A percentile compares a stretch with the other conserved stretches of the same genome.
Conservation (phyloP, 768 basidiomycete genomes). For the Strobilomyces echinocephalus region DNA sequence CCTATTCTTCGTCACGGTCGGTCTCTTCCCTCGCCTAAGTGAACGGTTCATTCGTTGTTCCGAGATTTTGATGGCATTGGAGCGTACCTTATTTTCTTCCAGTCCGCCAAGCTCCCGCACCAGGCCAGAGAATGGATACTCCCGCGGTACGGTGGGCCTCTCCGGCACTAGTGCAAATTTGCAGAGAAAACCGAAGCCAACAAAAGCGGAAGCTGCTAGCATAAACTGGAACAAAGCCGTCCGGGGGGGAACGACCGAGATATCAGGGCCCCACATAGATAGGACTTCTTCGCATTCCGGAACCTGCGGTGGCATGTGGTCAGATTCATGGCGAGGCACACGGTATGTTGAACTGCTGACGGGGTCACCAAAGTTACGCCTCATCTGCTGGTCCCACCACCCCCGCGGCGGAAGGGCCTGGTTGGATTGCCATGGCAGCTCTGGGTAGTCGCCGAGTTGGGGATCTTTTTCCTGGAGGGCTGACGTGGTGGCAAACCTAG, state of each 20-base stretch:
- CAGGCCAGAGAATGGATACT: slow-evolving; percentile 75
- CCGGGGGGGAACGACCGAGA: slow-evolving; percentile 54
- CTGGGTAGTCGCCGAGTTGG: slow-evolving; percentile 68
- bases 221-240: slow-evolving; percentile 63
- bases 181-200: slow-evolving; percentile 55
- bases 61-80: neutral
- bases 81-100: slow-evolving; percentile 69
- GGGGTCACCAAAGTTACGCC: slow-evolving; percentile 78
- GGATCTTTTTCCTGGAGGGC: slow-evolving; percentile 47
- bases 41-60: slow-evolving; percentile 3
- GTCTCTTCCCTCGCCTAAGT: slow-evolving; percentile 36
- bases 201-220: slow-evolving; percentile 57
- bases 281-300: slow-evolving; percentile 77
- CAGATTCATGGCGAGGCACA: slow-evolving; percentile 5
- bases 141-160: slow-evolving; percentile 60
- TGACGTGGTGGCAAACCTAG: slow-evolving; percentile 15
- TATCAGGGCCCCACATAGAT: slow-evolving; percentile 87
- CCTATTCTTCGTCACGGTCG: slow-evolving; percentile 30
- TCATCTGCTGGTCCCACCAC: slow-evolving; percentile 73
- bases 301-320: slow-evolving; percentile 41
- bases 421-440: slow-evolving; percentile 61
- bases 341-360: slow-evolving; percentile 38
- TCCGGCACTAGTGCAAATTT: slow-evolving; percentile 55
- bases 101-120: slow-evolving; percentile 74
- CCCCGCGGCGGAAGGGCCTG: slow-evolving; percentile 60